Base-by-base conservation (phyloP, 257 asterid species). In the Oldenlandia corymbosa region DNA sequence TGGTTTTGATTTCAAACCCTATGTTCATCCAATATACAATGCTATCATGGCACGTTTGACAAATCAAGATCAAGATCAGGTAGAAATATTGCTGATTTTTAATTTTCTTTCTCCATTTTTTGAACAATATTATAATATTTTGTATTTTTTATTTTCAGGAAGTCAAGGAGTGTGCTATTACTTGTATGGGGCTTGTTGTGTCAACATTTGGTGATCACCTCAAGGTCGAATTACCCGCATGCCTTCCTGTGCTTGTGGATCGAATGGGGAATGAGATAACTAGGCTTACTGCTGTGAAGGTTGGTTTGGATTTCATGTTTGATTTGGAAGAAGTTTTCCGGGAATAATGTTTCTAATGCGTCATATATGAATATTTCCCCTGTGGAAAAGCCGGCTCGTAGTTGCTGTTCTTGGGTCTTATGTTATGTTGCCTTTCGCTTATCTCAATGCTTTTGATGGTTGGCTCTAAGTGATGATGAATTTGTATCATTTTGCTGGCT, bases 41-140 rank as follows among this genome's bases (percentile, higher is more conserved):
- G 96, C 99, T 52, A 86, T 93, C 62, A 93, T 93, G 99, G 75
- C 95, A 66, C 95, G 99, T 48, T 77, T 90, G 81, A 90, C 96
- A 66, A 93, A 93, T 80, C 99, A 93, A 85, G 99, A 93, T 79
- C 99, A 93, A 76, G 99, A 93, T 76, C 99, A 93, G 95, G 99
- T 64, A 75, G 82, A 61, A 56, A 55, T 62, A 58, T 64, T 60
- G 62, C 49, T 66, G 32, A 18, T 37, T 7, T 66, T 31, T 27
- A 66, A 58, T 67, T 60, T 66, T 58, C 64, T 65, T 59, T 56
- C 59, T 41, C 43, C n/a, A 26, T n/a, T 1, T 4, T 50, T 17
- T 14, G 41, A 54, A 54, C 54, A 49, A 34, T 21, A 50, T 65
- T 50, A 63, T 16, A 64, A 47, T 75, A 58, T 66, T 72, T 43